Base-by-base conservation (phyloP, 345 rosid genomes). In the Lumnitzera racemosa region DNA sequence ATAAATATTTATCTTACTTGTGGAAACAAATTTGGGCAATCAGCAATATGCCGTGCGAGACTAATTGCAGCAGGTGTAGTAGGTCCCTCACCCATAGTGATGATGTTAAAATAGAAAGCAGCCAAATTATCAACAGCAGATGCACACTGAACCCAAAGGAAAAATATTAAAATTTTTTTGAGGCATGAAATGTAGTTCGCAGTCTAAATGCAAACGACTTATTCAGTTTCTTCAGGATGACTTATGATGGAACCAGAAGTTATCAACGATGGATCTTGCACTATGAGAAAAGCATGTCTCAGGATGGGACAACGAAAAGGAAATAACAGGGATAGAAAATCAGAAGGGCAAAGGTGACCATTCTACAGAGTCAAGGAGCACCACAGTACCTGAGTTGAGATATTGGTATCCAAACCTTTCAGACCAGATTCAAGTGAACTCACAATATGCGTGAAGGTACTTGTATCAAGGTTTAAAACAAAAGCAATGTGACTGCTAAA, bases 371-470 rank as follows among this genome's bases (percentile, higher is more conserved):
- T 4, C 43, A 36, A 36, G 43, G 15, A 55, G 67, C 41, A 60
- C 58, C 84, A 57, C 43, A 36, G 11, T 51, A 90, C 99, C 95
- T 95, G 97, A 61, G 95, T 80, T 61, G 96, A 90, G 74, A 95
- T 95, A 72, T 71, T 83, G 15, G 90, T 72, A 75, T 95, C 97
- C 71, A 95, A 77, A 46, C 96, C 99, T 77, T 85, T 90, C 64
- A 95, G 89, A 59, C 99, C 99, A 48, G 97, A 95, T 74, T 90
- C 99, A 68, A 95, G 95, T 49, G 97, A 95, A 46, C 95, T 84
- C 27, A 86, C 92, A 11, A 95, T 78, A 76, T 95, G 97, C 90
- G 76, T 81, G 69, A 95, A 95, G 67, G 97, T 86, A 65, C 82
- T 81, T 14, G 92, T 77, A 71, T 88, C 91, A 66, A 90, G 78